Evolutionary conservation across 2,329 filamentous ascomycete species (phyloP), one percentile per base, ranked within the genome.

Genomic region (Fusarium tupiense): DNA sequence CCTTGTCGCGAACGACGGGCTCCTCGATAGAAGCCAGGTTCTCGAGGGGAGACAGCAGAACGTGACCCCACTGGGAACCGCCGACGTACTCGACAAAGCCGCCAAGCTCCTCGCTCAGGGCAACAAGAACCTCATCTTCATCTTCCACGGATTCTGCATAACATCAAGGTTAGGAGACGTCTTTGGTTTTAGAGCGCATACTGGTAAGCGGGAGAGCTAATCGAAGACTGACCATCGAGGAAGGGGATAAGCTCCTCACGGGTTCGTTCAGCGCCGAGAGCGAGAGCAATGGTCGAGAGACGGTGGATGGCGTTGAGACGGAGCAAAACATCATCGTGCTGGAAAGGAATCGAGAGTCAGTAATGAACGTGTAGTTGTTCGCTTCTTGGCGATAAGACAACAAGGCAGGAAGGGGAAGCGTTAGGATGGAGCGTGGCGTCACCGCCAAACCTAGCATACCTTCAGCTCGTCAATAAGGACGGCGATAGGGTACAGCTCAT

Each of bases 401-500:
- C 61, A 65, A 64, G 54, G 61, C 64, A 62, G 68, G 41, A 35
- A 52, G 52, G 44, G 46, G 66, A 54, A 67, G 71, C 40, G 57
- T 43, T 47, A 68, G 43, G 67, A 64, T 56, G 60, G 63, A 73
- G 64, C 72, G 71, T 75, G 73, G 69, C 73, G 72, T 78, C 70
- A 77, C 72, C 75, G 76, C 81, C 85, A 80, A 72, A 75, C 29
- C 57, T 64, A 56, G 60, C 69, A 72, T 90, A 98, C 95, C 94
- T 98, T 99, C 82, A 99, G 90, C 91, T 99, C 96, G 85, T 99
- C 96, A 86, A 99, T 99, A 86, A 99, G 92, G 79, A 99, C 96
- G 82, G 97, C 96, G 88, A 99, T 99, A 84, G 96, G 96, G 86
- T 98, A 99, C 82, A 99, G 95, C 92, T 98, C 97, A 87, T 99